phyloP scores from a whole-genome alignment of 2,329 filamentous ascomycete species.

The Aureobasidium sp. region DNA sequence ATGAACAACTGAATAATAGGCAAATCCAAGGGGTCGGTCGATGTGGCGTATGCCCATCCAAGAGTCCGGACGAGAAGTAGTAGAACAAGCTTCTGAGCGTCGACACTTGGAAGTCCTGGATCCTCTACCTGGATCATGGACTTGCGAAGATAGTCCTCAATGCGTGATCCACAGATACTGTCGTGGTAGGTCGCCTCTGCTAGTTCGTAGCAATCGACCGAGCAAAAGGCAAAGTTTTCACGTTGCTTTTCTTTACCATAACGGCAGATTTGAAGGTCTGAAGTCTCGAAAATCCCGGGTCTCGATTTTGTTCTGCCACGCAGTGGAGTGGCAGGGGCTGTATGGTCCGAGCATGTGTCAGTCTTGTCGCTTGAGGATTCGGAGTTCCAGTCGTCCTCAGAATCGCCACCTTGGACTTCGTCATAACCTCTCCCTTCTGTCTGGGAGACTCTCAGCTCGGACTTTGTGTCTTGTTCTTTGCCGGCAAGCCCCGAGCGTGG shows the following conservation, averaged over 20 bases:
- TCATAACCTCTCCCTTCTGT: background rate
- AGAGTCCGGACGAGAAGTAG: conserved; percentile 16
- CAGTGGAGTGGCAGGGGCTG: background rate
- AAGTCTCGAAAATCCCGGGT: conserved; percentile 1
- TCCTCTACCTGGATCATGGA: background rate
- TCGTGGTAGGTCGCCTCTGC: conserved; percentile 7
- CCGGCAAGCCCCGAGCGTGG: background rate
- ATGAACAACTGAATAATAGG: conserved; percentile 6
- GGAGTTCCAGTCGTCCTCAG: background rate
- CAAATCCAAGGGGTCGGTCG: conserved; percentile 13
- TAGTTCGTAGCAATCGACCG: conserved; percentile 6
- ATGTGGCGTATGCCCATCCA: background rate
- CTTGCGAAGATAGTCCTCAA: conserved; percentile 7
- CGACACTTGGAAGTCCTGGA: background rate
- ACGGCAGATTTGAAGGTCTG: conserved; percentile 10
- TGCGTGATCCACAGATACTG: background rate
- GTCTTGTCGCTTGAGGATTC: background rate
- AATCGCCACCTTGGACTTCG: background rate
- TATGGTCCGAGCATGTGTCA: background rate
- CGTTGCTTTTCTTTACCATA: background rate
- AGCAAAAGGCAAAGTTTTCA: conserved; percentile 15
- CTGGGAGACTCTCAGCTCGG: background rate
- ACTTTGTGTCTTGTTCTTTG: too few species aligned
- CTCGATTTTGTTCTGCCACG: background rate
- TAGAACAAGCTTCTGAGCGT: background rate